Conservation (phyloP, 75 land plant species). For the Pinus tabuliformis region DNA sequence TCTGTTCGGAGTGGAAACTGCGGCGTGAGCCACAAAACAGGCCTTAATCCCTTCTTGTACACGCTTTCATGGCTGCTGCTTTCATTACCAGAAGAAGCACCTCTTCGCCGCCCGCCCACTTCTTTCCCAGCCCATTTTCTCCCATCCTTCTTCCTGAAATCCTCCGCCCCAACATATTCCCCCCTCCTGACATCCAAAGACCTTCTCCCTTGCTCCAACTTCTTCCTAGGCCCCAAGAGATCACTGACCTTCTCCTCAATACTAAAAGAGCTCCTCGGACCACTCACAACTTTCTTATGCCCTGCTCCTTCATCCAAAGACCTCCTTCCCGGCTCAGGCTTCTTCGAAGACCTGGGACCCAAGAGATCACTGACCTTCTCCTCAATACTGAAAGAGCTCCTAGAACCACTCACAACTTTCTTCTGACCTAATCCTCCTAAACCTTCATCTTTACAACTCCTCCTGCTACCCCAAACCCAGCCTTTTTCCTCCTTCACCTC, state of each 20-base stretch:
- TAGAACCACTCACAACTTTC: conserved; percentile 21
- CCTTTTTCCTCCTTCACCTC: conserved; percentile 28
- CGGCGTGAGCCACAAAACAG: conserved; percentile 76
- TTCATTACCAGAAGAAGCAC: not conserved
- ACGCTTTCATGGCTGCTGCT: conserved; percentile 54
- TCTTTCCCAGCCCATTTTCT: conserved; percentile 37
- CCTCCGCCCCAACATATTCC: not conserved
- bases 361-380: conserved; percentile 14
- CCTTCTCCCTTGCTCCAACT: conserved; percentile 12
- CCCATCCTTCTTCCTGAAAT: conserved; percentile 32
- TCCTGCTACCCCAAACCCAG: conserved; percentile 21
- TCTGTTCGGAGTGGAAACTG: conserved; percentile 74
- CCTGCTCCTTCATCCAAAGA: conserved; percentile 15
- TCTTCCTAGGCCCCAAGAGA: conserved; percentile 1
- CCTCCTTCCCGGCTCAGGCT: conserved; percentile 6
- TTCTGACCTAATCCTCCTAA: conserved; percentile 12
- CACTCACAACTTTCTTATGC: conserved; percentile 14
- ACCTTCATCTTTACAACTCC: conserved; percentile 14
- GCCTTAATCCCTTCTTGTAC: conserved; percentile 55
- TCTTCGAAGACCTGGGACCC: not conserved
- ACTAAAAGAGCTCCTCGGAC: conserved; percentile 17
- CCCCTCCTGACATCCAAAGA: conserved; percentile 9
- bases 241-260: conserved; percentile 22
- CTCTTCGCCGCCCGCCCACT: conserved; percentile 7
- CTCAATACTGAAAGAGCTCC: conserved; percentile 21